Percentiles rank a stretch among this genome's conserved stretches.
Conservation (phyloP, 352 stramenopile genomes). For the Pseudoperonospora humuli region DNA sequence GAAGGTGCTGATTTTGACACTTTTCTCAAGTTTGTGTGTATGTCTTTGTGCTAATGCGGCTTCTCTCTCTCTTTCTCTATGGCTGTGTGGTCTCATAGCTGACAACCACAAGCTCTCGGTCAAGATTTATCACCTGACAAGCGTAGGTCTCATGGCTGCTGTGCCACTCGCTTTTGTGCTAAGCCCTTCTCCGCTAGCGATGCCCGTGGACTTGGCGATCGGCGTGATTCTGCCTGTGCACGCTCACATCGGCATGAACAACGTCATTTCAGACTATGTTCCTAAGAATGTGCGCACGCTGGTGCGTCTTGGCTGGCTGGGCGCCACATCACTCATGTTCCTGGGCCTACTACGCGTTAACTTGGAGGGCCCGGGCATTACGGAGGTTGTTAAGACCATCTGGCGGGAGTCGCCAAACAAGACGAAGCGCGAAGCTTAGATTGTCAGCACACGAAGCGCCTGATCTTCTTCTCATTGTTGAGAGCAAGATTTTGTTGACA, state of each 20-base stretch:
- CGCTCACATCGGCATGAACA: constrained; percentile 91
- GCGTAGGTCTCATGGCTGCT: constrained; percentile 41
- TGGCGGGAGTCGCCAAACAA: constrained; percentile 75
- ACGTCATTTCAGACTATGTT: constrained; percentile 92
- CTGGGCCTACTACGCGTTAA: constrained; percentile 81
- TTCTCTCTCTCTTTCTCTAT: not conserved
- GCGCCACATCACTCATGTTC: constrained; percentile 70
- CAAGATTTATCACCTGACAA: constrained; percentile 65
- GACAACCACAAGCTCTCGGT: constrained; percentile 62
- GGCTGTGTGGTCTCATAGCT: constrained; percentile 23
- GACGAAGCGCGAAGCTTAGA: constrained; percentile 37
- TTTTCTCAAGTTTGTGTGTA: too few relatives aligned
- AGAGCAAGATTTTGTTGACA: not conserved
- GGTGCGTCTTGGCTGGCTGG: constrained; percentile 57
- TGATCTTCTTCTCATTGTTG: not conserved
- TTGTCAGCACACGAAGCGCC: not conserved
- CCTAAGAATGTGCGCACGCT: constrained; percentile 67
- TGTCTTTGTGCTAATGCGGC: not conserved
- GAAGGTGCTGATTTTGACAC: constrained; percentile 36
- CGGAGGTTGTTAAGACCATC: constrained; percentile 81
- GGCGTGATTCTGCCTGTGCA: constrained; percentile 84
- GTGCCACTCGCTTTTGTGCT: constrained; percentile 67
- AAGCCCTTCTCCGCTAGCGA: constrained; percentile 58
- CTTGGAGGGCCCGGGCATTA: constrained; percentile 75
- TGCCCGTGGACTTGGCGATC: constrained; percentile 76